phyloP scores from a whole-genome alignment of 345 rosid genomes.

The Eucalyptus virginea region DNA sequence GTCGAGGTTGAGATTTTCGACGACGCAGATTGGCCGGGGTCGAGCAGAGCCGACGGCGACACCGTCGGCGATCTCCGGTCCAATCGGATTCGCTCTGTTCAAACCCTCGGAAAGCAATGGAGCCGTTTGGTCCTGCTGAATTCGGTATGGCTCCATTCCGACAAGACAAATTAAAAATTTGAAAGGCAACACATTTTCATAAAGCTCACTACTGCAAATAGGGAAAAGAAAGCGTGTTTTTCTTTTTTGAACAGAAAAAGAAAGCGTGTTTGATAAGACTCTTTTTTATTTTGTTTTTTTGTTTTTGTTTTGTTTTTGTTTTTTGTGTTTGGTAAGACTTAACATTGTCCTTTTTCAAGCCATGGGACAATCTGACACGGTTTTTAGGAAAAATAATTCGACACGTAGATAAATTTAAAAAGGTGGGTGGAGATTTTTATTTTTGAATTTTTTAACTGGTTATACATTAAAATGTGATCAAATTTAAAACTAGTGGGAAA shows the following conservation, averaged over 20 bases:
- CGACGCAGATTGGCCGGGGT: not conserved
- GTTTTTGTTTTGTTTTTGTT: no score
- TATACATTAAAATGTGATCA: not conserved
- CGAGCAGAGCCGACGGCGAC: not conserved
- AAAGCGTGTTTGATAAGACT: not conserved
- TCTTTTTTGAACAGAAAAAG: no score
- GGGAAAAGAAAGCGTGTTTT: not conserved
- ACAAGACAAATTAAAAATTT: not conserved
- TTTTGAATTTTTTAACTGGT: not conserved
- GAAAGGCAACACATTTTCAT: not conserved
- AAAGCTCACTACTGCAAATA: not conserved
- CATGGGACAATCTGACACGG: not conserved
- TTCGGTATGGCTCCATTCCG: not conserved
- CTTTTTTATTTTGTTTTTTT: no score
- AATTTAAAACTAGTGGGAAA: not conserved
- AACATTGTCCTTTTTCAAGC: not conserved
- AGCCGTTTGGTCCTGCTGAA: not conserved
- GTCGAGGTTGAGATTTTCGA: not conserved
- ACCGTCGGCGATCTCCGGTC: not conserved
- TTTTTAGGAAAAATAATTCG: not conserved
- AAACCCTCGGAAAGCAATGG: not conserved
- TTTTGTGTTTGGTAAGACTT: not conserved
- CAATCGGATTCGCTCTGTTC: not conserved
- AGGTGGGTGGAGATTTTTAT: not conserved
- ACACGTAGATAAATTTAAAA: not conserved